These are phyloP conservation scores for Primulina tabacum DNA, from an alignment of 257 asterid genomes.

Conservation along the genomic window DNA sequence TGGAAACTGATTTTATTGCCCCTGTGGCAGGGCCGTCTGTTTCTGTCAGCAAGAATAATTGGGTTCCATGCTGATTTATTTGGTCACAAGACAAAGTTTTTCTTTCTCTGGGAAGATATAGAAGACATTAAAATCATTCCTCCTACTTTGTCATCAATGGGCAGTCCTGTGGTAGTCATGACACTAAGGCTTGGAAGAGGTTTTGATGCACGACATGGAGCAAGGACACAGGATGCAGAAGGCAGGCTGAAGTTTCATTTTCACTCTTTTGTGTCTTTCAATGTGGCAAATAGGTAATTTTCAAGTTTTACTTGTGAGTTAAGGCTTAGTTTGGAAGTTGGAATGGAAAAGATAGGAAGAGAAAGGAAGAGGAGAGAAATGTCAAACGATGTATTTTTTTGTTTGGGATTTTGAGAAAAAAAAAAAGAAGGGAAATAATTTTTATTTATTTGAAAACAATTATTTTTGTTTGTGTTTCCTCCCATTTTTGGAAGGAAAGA, in stretches of 20 bases:
- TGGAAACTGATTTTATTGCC: conserved; percentile 22
- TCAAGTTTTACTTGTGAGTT: neutral
- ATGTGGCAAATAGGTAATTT: conserved; percentile 76
- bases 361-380: too few relatives aligned
- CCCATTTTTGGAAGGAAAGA: too few relatives aligned
- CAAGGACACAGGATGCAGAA: conserved; percentile 77
- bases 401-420: too few relatives aligned
- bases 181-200: conserved; percentile 86
- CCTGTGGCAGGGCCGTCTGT: conserved; percentile 80
- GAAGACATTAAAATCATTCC: conserved; percentile 88
- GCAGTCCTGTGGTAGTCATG: conserved; percentile 78
- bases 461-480: too few relatives aligned
- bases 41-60: conserved; percentile 92
- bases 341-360: too few relatives aligned
- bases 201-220: conserved; percentile 91
- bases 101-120: conserved; percentile 97
- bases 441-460: too few relatives aligned
- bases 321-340: too few relatives aligned
- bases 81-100: conserved; percentile 93
- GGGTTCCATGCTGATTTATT: conserved; percentile 96
- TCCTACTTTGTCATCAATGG: conserved; percentile 96
- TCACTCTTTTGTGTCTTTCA: conserved; percentile 92
- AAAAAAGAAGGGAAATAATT: too few relatives aligned
- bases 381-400: too few relatives aligned
- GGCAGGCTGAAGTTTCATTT: conserved; percentile 94